Evolutionary conservation across 768 basidiomycete genomes (phyloP).

Genomic region (Suillus plorans): DNA sequence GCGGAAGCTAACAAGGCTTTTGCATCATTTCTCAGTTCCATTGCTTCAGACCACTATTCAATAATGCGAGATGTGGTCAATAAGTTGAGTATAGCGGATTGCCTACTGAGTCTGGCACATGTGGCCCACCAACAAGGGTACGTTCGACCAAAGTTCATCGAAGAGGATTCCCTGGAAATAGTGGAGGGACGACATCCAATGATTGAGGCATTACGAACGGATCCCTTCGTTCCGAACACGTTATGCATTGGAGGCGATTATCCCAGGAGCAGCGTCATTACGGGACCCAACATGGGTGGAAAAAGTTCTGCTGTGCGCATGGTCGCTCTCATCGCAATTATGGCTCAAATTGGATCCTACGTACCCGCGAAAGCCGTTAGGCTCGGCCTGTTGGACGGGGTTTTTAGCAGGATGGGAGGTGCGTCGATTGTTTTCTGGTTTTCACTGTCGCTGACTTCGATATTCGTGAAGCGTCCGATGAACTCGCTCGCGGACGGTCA

Average conservation of each 20-base stretch:
- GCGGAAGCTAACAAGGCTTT: slow-evolving; percentile 68
- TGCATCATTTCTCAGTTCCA: slow-evolving; percentile 65
- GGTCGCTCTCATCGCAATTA: slow-evolving; percentile 72
- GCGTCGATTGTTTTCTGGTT: slow-evolving; percentile 19
- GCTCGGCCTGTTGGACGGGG: slow-evolving; percentile 79
- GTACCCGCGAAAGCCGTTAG: slow-evolving; percentile 79
- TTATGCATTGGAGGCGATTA: slow-evolving; percentile 58
- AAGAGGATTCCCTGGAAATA: slow-evolving; percentile 69
- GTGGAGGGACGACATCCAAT: slow-evolving; percentile 90
- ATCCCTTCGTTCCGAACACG: slow-evolving; percentile 87
- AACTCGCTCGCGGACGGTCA: slow-evolving; percentile 80
- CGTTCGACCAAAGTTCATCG: slow-evolving; percentile 72
- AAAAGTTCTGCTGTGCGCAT: slow-evolving; percentile 85
- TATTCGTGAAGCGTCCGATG: slow-evolving; percentile 68
- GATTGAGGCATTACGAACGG: slow-evolving; percentile 73
- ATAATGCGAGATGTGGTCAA: slow-evolving; percentile 73
- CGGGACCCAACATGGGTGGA: slow-evolving; percentile 85
- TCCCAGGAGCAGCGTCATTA: slow-evolving; percentile 67
- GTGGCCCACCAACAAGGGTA: slow-evolving; percentile 78
- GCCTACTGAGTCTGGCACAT: slow-evolving; percentile 79
- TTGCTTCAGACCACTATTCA: slow-evolving; percentile 65
- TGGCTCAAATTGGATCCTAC: slow-evolving; percentile 89
- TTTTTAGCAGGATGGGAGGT: slow-evolving; percentile 92
- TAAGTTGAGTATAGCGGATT: slow-evolving; percentile 83
- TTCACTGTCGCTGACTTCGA: slow-evolving; percentile 7